Evolutionary conservation across 2,329 filamentous ascomycete species (phyloP).

Genomic region (Albifimbria verrucaria): DNA sequence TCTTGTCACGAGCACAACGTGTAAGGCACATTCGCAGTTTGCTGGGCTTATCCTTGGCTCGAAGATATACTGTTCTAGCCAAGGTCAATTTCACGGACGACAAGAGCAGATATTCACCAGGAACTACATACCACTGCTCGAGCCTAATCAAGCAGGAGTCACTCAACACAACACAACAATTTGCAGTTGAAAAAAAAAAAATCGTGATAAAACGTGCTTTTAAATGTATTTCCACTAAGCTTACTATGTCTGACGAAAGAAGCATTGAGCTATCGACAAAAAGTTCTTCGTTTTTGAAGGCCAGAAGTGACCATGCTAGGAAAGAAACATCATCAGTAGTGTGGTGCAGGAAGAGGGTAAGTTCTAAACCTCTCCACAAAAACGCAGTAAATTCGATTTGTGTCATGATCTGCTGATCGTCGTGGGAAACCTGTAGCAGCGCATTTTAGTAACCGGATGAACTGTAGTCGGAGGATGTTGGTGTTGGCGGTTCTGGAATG

Average conservation of each 20-base stretch:
- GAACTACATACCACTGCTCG: too few relatives aligned
- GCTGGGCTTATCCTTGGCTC: too few relatives aligned
- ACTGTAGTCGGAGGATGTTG: not conserved
- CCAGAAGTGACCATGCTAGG: not conserved
- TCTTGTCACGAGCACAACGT: too few relatives aligned
- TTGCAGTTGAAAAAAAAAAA: too few relatives aligned
- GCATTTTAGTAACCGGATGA: not conserved
- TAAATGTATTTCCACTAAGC: not conserved
- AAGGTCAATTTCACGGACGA: too few relatives aligned
- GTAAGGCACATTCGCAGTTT: too few relatives aligned
- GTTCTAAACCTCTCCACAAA: not conserved
- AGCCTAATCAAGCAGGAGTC: too few relatives aligned
- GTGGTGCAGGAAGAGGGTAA: not conserved
- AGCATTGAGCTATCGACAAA: not conserved
- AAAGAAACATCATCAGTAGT: not conserved
- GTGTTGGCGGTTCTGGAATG: not conserved
- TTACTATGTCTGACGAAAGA: not conserved
- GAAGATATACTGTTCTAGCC: too few relatives aligned
- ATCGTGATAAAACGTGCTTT: too few relatives aligned
- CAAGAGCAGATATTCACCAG: too few relatives aligned
- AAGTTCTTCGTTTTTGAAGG: not conserved
- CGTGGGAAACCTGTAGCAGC: not conserved
- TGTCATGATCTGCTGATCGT: not conserved
- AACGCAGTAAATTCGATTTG: not conserved
- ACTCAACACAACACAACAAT: too few relatives aligned